Percentiles rank a stretch among this genome's conserved stretches.
These are phyloP conservation scores for Penicillium sp. DNA, from an alignment of 2,329 filamentous ascomycete species.

Conservation along the genomic window DNA sequence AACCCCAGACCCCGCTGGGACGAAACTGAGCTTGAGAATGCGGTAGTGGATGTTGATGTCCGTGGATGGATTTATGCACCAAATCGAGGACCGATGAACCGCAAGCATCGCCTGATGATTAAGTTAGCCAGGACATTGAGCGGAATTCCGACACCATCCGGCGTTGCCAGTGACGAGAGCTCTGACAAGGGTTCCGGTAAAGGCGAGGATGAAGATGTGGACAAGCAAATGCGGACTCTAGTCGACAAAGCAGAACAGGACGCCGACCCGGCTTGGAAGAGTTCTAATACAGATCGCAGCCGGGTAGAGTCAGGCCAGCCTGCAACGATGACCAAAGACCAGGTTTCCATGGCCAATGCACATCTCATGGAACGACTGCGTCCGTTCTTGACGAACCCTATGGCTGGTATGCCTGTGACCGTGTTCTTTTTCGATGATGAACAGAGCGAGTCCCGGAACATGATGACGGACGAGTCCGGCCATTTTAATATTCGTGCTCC, in stretches of 20 bases:
- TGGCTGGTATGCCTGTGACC: slow-evolving; percentile 76
- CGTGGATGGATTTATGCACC: slow-evolving; percentile 93
- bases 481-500: slow-evolving; percentile 82
- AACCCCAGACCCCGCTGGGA: slow-evolving; percentile 79
- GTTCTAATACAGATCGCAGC: slow-evolving; percentile 53
- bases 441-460: slow-evolving; percentile 78
- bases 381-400: slow-evolving; percentile 85
- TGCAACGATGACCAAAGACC: slow-evolving; percentile 64
- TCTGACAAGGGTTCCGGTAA: slow-evolving; percentile 39
- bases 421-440: slow-evolving; percentile 92
- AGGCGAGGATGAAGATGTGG: slow-evolving; percentile 66
- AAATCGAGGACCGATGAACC: slow-evolving; percentile 77
- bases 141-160: slow-evolving; percentile 71
- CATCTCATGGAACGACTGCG: slow-evolving; percentile 84
- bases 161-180: slow-evolving; percentile 31
- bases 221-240: slow-evolving; percentile 74
- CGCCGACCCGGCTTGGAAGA: slow-evolving; percentile 67
- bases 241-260: slow-evolving; percentile 70
- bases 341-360: slow-evolving; percentile 76
- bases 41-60: slow-evolving; percentile 90
- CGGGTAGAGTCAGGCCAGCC: slow-evolving; percentile 46
- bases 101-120: slow-evolving; percentile 83
- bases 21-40: slow-evolving; percentile 74
- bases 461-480: slow-evolving; percentile 82
- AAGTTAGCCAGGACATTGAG: slow-evolving; percentile 84